A percentile compares a stretch with the other conserved stretches of the same genome.
phyloP scores from a whole-genome alignment of 179 eudicot genomes.

The Pouteria campechiana region DNA sequence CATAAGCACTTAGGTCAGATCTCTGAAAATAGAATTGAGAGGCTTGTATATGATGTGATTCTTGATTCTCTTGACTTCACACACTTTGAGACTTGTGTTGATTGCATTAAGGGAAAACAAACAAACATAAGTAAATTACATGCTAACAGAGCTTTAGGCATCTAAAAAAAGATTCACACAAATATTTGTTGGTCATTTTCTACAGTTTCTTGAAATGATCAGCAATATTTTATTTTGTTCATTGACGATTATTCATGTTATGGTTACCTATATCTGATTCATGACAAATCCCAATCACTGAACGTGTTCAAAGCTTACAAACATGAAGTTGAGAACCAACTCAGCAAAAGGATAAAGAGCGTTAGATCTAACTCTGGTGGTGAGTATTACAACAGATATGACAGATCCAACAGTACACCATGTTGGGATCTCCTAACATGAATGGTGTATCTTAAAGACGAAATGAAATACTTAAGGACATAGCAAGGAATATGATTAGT shows the following conservation, averaged over 20 bases:
- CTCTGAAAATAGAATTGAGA: background rate
- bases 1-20: background rate
- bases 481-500: conserved; percentile 4
- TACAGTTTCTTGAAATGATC: background rate
- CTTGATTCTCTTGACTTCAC: background rate
- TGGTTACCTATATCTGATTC: background rate
- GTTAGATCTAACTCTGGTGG: background rate
- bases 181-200: background rate
- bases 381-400: conserved; percentile 2
- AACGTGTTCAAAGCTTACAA: background rate
- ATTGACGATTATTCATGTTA: conserved; percentile 1
- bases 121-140: background rate
- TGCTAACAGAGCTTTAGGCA: background rate
- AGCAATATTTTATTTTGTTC: background rate
- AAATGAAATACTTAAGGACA: conserved; percentile 3
- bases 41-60: too few relatives aligned
- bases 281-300: background rate
- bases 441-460: conserved; percentile 7
- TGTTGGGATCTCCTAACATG: background rate
- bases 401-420: conserved; percentile 5
- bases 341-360: background rate
- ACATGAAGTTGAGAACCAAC: background rate
- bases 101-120: background rate
- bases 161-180: background rate
- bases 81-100: background rate